A percentile compares a stretch with the other conserved stretches of the same genome.
Evolutionary conservation across 2,329 filamentous ascomycete genomes (phyloP).

Genomic region (Aspergillus sp.): DNA sequence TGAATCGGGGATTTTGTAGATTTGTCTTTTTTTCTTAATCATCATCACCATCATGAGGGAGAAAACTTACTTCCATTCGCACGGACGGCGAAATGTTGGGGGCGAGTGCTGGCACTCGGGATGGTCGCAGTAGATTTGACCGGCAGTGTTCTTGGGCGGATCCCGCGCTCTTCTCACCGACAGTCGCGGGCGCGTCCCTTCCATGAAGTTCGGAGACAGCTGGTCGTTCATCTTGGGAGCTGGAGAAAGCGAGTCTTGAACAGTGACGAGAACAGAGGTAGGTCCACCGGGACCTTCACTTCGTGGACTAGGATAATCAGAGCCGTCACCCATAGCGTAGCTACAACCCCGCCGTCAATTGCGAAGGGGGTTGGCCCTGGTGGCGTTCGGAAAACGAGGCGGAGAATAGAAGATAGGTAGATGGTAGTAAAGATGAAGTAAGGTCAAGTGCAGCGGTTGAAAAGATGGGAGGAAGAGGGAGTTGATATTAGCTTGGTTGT

Average conservation of each 20-base stretch:
- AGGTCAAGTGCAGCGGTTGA: background rate
- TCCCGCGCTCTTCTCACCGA: conserved; percentile 50
- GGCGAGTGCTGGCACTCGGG: conserved; percentile 67
- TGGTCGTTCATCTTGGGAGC: conserved; percentile 41
- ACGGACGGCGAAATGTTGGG: conserved; percentile 74
- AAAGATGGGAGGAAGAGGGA: background rate
- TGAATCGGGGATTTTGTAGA: background rate
- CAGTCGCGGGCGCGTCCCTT: conserved; percentile 42
- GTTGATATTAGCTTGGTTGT: conserved; percentile 13
- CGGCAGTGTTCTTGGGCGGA: conserved; percentile 65
- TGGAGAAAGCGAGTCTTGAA: conserved; percentile 36
- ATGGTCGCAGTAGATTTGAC: conserved; percentile 76
- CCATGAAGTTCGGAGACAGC: conserved; percentile 32
- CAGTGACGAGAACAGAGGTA: conserved; percentile 38
- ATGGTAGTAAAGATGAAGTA: background rate
- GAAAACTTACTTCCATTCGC: conserved; percentile 85
- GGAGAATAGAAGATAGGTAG: background rate
- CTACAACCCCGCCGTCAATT: conserved; percentile 34
- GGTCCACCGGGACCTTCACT: conserved; percentile 44
- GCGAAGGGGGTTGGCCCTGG: conserved; percentile 24
- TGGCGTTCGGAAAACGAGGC: conserved; percentile 13
- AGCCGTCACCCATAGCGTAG: conserved; percentile 44
- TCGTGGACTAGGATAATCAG: conserved; percentile 48
- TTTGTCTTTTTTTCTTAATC: no score
- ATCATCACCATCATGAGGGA: no score